These are phyloP conservation scores for Jatropha podagrica DNA, from an alignment of 441 rosid genomes.

Conservation along the genomic window DNA sequence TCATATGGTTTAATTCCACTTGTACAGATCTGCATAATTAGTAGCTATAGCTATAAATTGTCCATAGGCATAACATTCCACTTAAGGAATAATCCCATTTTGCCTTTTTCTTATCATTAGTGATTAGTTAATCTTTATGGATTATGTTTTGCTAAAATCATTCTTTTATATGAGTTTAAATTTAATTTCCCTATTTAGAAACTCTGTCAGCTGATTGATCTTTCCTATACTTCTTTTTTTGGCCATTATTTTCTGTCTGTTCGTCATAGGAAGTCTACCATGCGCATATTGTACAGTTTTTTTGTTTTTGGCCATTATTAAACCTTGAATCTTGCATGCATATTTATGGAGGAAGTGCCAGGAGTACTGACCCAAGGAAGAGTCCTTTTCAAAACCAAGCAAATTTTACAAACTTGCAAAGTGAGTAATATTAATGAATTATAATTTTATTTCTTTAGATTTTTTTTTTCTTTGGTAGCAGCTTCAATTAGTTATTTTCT, in stretches of 20 bases:
- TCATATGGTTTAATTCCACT: slow-evolving; percentile 5
- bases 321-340: not conserved
- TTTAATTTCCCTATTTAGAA: slow-evolving; percentile 1
- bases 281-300: no score
- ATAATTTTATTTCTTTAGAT: no score
- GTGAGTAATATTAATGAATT: not conserved
- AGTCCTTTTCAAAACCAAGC: not conserved
- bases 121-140: not conserved
- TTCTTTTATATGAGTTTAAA: not conserved
- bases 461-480: not conserved
- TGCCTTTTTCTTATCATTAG: not conserved
- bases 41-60: slow-evolving; percentile 5
- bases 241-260: not conserved
- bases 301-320: no score
- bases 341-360: not conserved
- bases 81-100: not conserved
- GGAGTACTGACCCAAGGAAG: not conserved
- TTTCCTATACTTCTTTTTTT: not conserved
- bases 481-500: not conserved
- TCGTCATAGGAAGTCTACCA: no score
- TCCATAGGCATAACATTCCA: not conserved
- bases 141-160: not conserved
- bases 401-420: not conserved
- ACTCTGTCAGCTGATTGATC: not conserved
- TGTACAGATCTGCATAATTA: not conserved